Evolutionary conservation across 2,329 filamentous ascomycete genomes (phyloP).

Genomic region (Sporothrix brasiliensis): DNA sequence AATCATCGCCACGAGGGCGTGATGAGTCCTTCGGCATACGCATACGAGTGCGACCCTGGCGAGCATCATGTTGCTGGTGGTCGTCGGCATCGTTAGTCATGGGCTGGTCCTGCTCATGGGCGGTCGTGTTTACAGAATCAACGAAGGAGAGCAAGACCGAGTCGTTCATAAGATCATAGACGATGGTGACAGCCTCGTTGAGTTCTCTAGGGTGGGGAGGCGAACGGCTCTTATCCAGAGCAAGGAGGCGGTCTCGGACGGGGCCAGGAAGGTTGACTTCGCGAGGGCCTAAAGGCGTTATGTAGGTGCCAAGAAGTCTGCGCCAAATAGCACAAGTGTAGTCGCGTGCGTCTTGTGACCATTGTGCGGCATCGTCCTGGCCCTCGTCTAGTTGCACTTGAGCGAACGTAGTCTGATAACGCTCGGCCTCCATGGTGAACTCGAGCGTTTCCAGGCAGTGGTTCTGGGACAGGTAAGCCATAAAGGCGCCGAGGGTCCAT

Average conservation of each 20-base stretch:
- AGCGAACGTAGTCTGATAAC: conserved; percentile 68
- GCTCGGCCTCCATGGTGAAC: conserved; percentile 91
- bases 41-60: conserved; percentile 47
- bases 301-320: conserved; percentile 86
- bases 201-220: conserved; percentile 76
- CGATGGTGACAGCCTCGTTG: conserved; percentile 80
- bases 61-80: conserved; percentile 24
- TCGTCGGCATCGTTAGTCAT: conserved; percentile 6
- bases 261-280: conserved; percentile 89
- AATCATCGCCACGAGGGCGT: conserved; percentile 42
- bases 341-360: conserved; percentile 53
- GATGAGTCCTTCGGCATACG: conserved; percentile 45
- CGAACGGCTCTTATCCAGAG: conserved; percentile 57
- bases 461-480: conserved; percentile 94
- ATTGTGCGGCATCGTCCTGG: conserved; percentile 38
- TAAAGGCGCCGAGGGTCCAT: conserved; percentile 90
- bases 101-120: conserved; percentile 36
- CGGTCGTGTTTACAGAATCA: conserved; percentile 56
- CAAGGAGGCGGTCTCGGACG: conserved; percentile 79
- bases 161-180: conserved; percentile 97
- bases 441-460: conserved; percentile 96
- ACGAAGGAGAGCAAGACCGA: conserved; percentile 92
- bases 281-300: conserved; percentile 78
- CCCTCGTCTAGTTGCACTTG: conserved; percentile 50
- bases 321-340: conserved; percentile 83